Conservation (phyloP, 169 alveolate genomes). For the Plasmodium falciparum region DNA sequence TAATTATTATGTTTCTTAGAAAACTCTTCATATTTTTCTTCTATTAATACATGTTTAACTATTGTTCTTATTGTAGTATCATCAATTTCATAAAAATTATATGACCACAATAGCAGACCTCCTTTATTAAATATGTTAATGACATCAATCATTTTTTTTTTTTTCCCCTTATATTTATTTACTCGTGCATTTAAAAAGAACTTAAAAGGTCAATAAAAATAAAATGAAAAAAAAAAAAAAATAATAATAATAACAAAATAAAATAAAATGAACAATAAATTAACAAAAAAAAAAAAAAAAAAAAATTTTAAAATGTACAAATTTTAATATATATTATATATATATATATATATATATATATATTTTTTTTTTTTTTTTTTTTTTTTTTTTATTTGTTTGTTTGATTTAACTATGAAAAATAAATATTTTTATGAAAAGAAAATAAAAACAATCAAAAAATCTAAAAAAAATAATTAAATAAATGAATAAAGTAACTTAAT, state of each 20-base stretch:
- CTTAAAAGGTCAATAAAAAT: not conserved
- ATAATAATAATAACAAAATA: not conserved
- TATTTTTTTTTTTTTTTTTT: too few relatives aligned
- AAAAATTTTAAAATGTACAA: not conserved
- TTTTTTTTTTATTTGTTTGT: too few relatives aligned
- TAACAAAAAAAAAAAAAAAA: not conserved
- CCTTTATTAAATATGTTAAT: conserved; percentile 70
- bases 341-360: too few relatives aligned
- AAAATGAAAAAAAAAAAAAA: conserved; percentile 18
- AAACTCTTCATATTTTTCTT: conserved; percentile 48
- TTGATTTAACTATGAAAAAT: too few relatives aligned
- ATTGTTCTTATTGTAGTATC: conserved; percentile 51
- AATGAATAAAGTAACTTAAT: too few relatives aligned
- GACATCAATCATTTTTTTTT: conserved; percentile 65
- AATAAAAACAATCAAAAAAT: too few relatives aligned
- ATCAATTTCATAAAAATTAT: conserved; percentile 58
- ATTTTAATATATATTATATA: too few relatives aligned
- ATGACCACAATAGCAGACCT: conserved; percentile 74
- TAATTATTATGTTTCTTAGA: conserved; percentile 40
- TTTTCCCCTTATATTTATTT: not conserved
- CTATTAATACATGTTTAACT: conserved; percentile 44
- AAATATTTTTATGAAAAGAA: too few relatives aligned
- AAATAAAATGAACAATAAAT: not conserved
- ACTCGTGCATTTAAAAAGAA: not conserved
- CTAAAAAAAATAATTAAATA: too few relatives aligned